A percentile compares a stretch with the other conserved stretches of the same genome.
These are phyloP conservation scores for Dothideomycetes sp. DNA, from an alignment of 2,329 filamentous ascomycete species.

Conservation along the genomic window DNA sequence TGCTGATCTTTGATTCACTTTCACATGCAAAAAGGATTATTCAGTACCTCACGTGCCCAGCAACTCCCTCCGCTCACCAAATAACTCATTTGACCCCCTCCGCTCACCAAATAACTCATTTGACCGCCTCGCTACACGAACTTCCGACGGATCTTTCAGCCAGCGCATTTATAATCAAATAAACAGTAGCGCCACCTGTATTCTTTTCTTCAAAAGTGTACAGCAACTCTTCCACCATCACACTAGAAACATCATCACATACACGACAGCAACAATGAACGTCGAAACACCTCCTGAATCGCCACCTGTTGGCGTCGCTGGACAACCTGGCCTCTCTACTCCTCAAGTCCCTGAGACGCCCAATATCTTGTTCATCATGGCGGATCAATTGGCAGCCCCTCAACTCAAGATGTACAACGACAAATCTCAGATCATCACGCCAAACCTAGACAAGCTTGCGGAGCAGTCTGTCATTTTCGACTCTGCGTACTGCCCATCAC, in stretches of 20 bases:
- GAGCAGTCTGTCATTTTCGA: slow-evolving; percentile 80
- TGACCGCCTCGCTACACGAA: too few relatives aligned
- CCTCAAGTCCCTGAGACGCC: slow-evolving; percentile 42
- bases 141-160: too few relatives aligned
- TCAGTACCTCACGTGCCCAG: too few relatives aligned
- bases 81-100: too few relatives aligned
- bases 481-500: slow-evolving; percentile 88
- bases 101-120: too few relatives aligned
- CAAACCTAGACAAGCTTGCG: slow-evolving; percentile 76
- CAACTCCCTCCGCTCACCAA: too few relatives aligned
- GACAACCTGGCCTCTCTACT: slow-evolving; percentile 31
- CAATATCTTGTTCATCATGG: slow-evolving; percentile 92
- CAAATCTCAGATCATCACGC: slow-evolving; percentile 82
- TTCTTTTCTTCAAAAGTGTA: too few relatives aligned
- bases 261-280: slow-evolving; percentile 3
- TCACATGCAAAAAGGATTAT: slow-evolving; percentile 12
- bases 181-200: too few relatives aligned
- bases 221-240: too few relatives aligned
- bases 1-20: too few relatives aligned
- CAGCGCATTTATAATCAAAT: too few relatives aligned
- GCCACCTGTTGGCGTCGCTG: slow-evolving; percentile 29
- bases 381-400: slow-evolving; percentile 85
- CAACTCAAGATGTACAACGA: slow-evolving; percentile 87
- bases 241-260: too few relatives aligned
- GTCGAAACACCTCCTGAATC: slow-evolving; percentile 27